A percentile compares a stretch with the other conserved stretches of the same genome.
Evolutionary conservation across 495 filamentous ascomycete species (phyloP).

Genomic region (Penicilliopsis zonata): DNA sequence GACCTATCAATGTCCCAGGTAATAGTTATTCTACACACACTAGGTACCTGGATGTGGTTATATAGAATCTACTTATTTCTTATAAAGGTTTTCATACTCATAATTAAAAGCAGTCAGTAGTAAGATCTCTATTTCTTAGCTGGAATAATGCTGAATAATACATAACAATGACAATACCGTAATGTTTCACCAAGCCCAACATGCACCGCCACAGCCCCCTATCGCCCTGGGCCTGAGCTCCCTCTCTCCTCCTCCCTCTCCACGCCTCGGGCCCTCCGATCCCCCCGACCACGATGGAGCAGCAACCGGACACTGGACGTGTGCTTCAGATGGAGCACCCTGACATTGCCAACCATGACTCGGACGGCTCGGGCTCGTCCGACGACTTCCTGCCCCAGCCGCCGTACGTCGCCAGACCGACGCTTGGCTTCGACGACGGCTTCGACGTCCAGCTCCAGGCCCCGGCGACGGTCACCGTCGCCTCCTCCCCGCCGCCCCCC

Average conservation of each 20-base stretch:
- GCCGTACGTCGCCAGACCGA: conserved; percentile 31
- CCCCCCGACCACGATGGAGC: conserved; percentile 13
- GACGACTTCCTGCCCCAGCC: conserved; percentile 39
- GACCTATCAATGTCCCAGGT: too few relatives aligned
- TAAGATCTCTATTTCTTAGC: too few relatives aligned
- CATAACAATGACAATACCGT: too few relatives aligned
- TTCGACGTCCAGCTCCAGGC: conserved; percentile 26
- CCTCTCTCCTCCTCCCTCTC: conserved; percentile 4
- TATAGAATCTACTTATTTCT: too few relatives aligned
- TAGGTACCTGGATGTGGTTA: too few relatives aligned
- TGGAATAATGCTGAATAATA: too few relatives aligned
- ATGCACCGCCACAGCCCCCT: conserved; percentile 12
- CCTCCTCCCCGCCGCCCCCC: conserved; percentile 30
- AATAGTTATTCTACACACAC: too few relatives aligned
- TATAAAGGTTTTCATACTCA: too few relatives aligned
- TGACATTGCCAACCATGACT: conserved; percentile 44
- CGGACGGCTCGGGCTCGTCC: conserved; percentile 52
- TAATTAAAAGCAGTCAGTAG: too few relatives aligned
- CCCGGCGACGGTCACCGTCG: conserved; percentile 29
- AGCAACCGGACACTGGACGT: conserved; percentile 9
- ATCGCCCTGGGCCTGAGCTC: conserved; percentile 8
- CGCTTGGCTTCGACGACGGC: conserved; percentile 17
- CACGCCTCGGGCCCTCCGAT: conserved; percentile 6
- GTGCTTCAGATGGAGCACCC: conserved; percentile 38
- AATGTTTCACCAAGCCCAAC: too few relatives aligned